These are phyloP conservation scores for Berkeleyomyces rouxiae DNA, from an alignment of 2,329 filamentous ascomycete species.

Conservation along the genomic window DNA sequence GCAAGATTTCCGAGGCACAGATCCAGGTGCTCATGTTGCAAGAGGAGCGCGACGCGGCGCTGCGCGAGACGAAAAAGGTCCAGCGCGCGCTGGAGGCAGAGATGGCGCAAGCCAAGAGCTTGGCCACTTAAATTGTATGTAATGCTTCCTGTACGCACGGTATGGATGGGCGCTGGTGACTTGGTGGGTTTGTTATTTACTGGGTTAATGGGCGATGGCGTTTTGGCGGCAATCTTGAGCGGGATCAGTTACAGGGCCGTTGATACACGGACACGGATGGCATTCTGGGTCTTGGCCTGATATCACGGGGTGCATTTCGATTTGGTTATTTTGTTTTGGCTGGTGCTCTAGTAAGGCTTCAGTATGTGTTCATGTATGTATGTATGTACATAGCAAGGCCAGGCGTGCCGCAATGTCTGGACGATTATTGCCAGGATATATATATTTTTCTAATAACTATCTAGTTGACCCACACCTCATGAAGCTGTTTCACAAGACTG, in stretches of 20 bases:
- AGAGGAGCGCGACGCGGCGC: conserved; percentile 55
- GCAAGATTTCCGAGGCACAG: conserved; percentile 64
- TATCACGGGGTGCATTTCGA: not conserved
- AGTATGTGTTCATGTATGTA: not conserved
- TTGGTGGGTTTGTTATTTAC: not conserved
- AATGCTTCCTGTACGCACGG: not conserved
- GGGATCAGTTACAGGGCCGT: not conserved
- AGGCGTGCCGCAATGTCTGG: no score
- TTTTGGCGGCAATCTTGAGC: not conserved
- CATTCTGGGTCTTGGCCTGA: not conserved
- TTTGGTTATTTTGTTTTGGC: not conserved
- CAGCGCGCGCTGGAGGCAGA: conserved; percentile 50
- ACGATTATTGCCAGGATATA: no score
- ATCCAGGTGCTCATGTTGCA: conserved; percentile 71
- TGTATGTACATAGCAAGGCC: not conserved
- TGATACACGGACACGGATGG: not conserved
- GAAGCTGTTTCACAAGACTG: no score
- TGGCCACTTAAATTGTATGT: conserved; percentile 5
- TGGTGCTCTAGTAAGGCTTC: no score
- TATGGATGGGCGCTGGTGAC: not conserved
- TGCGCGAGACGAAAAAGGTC: conserved; percentile 52
- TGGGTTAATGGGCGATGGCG: not conserved
- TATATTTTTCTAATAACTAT: no score
- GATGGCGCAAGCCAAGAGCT: conserved; percentile 20
- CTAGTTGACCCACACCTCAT: no score